Conservation (phyloP, 2,329 filamentous ascomycete species). For the Annulohypoxylon truncatum region DNA sequence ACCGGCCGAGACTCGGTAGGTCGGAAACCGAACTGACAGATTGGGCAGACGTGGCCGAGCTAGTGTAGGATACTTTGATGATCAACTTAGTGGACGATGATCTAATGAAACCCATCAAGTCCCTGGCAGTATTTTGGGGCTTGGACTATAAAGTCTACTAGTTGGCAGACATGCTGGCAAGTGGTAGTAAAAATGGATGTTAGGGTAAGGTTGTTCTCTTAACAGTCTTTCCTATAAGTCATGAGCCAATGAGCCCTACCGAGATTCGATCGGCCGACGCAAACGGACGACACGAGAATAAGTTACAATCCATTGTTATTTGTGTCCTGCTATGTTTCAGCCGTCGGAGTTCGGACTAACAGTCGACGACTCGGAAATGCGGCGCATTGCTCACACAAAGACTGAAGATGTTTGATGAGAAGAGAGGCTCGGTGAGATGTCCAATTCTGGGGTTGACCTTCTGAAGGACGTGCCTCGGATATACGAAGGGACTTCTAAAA, state of each 20-base stretch:
- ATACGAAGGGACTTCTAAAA: constrained; percentile 25
- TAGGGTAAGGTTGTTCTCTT: constrained; percentile 6
- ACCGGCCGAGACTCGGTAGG: constrained; percentile 38
- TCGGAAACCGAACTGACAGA: constrained; percentile 40
- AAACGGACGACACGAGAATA: constrained; percentile 12
- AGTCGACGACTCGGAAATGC: constrained; percentile 25
- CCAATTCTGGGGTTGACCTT: constrained; percentile 2
- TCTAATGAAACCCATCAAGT: not conserved
- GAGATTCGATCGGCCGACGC: constrained; percentile 20
- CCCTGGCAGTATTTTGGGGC: not conserved
- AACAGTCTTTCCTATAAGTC: not conserved
- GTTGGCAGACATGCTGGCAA: not conserved
- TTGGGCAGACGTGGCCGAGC: constrained; percentile 22
- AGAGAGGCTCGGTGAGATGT: constrained; percentile 8
- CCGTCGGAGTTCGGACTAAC: constrained; percentile 36
- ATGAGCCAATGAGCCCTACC: constrained; percentile 2
- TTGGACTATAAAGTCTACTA: not conserved
- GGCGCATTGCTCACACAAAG: constrained; percentile 5
- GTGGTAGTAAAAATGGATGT: not conserved
- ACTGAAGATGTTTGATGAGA: not conserved
- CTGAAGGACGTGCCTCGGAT: constrained; percentile 20
- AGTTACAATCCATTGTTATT: constrained; percentile 8
- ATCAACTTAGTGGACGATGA: not conserved
- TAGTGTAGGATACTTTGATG: not conserved
- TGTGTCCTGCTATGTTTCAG: constrained; percentile 1